Evolutionary conservation across 2,329 filamentous ascomycete species (phyloP).

Genomic region (Sarocladiaceae sp.): DNA sequence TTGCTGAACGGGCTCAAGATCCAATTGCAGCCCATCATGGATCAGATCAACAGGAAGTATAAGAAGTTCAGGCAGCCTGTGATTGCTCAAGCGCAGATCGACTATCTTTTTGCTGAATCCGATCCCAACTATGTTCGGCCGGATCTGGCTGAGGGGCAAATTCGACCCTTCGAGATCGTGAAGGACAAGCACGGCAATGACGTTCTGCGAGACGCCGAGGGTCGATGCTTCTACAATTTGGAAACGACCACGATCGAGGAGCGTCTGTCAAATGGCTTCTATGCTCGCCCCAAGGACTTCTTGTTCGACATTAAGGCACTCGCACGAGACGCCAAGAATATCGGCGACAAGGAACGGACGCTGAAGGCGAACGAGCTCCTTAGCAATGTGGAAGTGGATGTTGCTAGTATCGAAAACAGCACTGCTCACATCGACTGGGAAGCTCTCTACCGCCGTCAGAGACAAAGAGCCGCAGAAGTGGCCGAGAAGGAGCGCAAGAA

Average conservation of each 20-base stretch:
- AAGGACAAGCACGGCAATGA: slow-evolving; percentile 74
- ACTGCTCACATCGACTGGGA: slow-evolving; percentile 74
- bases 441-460: slow-evolving; percentile 69
- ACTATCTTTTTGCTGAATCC: slow-evolving; percentile 80
- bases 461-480: slow-evolving; percentile 56
- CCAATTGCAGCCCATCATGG: slow-evolving; percentile 90
- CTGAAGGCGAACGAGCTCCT: slow-evolving; percentile 88
- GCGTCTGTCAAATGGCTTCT: slow-evolving; percentile 94
- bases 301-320: slow-evolving; percentile 80
- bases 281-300: slow-evolving; percentile 87
- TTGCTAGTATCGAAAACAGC: slow-evolving; percentile 68
- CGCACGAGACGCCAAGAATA: slow-evolving; percentile 76
- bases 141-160: slow-evolving; percentile 48
- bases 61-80: slow-evolving; percentile 80
- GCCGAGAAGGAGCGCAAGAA: slow-evolving; percentile 61
- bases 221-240: slow-evolving; percentile 92
- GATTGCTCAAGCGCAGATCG: slow-evolving; percentile 68
- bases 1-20: slow-evolving; percentile 85
- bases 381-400: slow-evolving; percentile 91
- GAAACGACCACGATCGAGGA: slow-evolving; percentile 93
- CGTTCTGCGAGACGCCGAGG: slow-evolving; percentile 69
- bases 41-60: slow-evolving; percentile 88
- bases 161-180: slow-evolving; percentile 73
- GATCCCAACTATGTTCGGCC: slow-evolving; percentile 67
- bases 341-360: slow-evolving; percentile 77